Conservation (phyloP, 129 eudicot genomes). For the Tagetes patula region DNA sequence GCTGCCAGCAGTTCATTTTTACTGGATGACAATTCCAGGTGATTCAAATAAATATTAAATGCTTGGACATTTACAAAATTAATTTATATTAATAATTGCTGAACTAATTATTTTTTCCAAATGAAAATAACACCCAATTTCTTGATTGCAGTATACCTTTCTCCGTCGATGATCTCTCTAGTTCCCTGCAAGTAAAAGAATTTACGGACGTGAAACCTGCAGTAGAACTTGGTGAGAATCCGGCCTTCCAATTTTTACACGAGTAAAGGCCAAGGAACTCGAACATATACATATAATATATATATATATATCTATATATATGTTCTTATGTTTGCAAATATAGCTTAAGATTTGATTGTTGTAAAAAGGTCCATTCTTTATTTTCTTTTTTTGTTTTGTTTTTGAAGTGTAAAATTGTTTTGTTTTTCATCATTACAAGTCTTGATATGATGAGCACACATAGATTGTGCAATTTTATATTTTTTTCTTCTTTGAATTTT, state of each 20-base stretch:
- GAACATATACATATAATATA: slow-evolving; percentile 22
- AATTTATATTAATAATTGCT: neutral
- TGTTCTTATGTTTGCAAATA: slow-evolving; percentile 39
- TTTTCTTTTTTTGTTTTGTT: slow-evolving; percentile 20
- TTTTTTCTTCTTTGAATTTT: too few species aligned
- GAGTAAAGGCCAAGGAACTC: slow-evolving; percentile 44
- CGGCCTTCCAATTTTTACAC: slow-evolving; percentile 79
- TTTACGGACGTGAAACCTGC: slow-evolving; percentile 81
- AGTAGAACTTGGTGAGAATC: slow-evolving; percentile 70
- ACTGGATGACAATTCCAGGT: slow-evolving; percentile 94
- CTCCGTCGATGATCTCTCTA: slow-evolving; percentile 79
- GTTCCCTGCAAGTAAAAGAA: slow-evolving; percentile 67
- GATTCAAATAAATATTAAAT: neutral
- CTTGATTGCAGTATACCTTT: slow-evolving; percentile 74
- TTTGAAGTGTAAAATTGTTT: slow-evolving; percentile 23
- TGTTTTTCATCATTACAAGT: slow-evolving; percentile 12
- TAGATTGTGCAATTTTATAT: slow-evolving; percentile 27
- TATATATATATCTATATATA: slow-evolving; percentile 7
- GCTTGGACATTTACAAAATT: neutral
- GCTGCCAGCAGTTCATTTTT: slow-evolving; percentile 74
- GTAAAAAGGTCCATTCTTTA: slow-evolving; percentile 46
- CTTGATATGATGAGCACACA: slow-evolving; percentile 20
- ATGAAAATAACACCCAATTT: neutral
- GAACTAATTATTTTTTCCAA: neutral
- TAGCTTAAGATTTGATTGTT: slow-evolving; percentile 38